Conservation (phyloP, 352 stramenopile species). For the Thalassiosira mediterranea region DNA sequence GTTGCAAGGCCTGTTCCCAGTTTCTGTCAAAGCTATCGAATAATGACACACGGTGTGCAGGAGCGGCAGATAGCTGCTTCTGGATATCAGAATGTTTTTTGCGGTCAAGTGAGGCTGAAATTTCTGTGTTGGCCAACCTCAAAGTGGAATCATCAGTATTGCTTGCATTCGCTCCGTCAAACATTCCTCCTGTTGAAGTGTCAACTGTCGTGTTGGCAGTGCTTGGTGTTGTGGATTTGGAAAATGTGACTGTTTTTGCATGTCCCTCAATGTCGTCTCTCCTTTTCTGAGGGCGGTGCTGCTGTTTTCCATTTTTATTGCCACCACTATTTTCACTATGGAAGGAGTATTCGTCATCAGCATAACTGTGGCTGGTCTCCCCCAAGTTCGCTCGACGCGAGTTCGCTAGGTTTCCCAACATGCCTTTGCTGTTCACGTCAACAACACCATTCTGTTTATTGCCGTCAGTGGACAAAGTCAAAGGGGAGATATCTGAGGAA, state of each 20-base stretch:
- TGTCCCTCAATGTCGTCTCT: slow-evolving; percentile 7
- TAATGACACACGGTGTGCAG: slow-evolving; percentile 25
- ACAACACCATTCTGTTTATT: slow-evolving; percentile 7
- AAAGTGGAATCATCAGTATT: background rate
- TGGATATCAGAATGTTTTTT: slow-evolving; percentile 6
- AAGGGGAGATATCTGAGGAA: slow-evolving; percentile 39
- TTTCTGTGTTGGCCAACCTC: too few species aligned
- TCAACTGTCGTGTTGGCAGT: too few species aligned
- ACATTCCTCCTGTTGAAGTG: too few species aligned
- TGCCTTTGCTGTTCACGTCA: slow-evolving; percentile 12
- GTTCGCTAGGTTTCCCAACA: slow-evolving; percentile 39
- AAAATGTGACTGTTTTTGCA: background rate
- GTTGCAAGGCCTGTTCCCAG: slow-evolving; percentile 35
- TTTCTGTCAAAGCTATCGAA: slow-evolving; percentile 65
- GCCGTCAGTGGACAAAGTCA: slow-evolving; percentile 37
- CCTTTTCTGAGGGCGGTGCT: slow-evolving; percentile 1
- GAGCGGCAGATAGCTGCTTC: slow-evolving; percentile 3
- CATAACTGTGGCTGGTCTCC: slow-evolving; percentile 18
- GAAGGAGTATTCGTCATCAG: slow-evolving; percentile 48
- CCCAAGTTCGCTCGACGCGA: slow-evolving; percentile 2
- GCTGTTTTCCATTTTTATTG: background rate
- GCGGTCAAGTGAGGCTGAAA: too few species aligned
- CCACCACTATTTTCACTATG: slow-evolving; percentile 29
- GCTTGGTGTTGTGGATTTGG: too few species aligned
- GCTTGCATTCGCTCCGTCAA: too few species aligned